Evolutionary conservation across 352 stramenopile species (phyloP).

Genomic region (Phytophthora brassicae): DNA sequence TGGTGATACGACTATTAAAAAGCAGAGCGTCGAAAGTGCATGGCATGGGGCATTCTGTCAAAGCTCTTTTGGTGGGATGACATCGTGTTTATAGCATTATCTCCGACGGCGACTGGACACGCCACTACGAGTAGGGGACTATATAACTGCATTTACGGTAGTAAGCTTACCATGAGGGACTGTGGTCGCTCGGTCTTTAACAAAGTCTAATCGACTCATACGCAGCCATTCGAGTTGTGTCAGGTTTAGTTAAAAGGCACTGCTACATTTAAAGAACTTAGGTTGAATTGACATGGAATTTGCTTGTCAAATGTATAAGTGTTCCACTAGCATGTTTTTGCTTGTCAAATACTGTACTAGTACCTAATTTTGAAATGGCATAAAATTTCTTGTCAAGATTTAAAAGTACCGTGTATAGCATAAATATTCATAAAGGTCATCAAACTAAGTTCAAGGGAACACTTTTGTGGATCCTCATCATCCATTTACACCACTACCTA

Average conservation of each 20-base stretch:
- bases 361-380: too few relatives aligned
- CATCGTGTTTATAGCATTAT: neutral
- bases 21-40: conserved; percentile 3
- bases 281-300: too few relatives aligned
- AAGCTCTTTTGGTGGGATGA: neutral
- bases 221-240: too few relatives aligned
- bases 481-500: neutral
- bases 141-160: neutral
- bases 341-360: too few relatives aligned
- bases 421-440: neutral
- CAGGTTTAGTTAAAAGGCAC: too few relatives aligned
- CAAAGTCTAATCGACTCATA: neutral
- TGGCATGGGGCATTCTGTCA: neutral
- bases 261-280: too few relatives aligned
- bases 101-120: neutral
- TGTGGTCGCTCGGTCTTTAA: neutral
- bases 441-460: neutral
- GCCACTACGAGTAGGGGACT: neutral
- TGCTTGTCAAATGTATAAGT: too few relatives aligned
- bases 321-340: too few relatives aligned
- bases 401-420: neutral
- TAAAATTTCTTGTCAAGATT: neutral
- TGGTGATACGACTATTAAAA: conserved; percentile 1
- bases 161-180: too few relatives aligned
- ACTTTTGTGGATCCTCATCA: conserved; percentile 9